Evolutionary conservation across 2,329 filamentous ascomycete genomes (phyloP).

Genomic region (Talaromyces islandicus): DNA sequence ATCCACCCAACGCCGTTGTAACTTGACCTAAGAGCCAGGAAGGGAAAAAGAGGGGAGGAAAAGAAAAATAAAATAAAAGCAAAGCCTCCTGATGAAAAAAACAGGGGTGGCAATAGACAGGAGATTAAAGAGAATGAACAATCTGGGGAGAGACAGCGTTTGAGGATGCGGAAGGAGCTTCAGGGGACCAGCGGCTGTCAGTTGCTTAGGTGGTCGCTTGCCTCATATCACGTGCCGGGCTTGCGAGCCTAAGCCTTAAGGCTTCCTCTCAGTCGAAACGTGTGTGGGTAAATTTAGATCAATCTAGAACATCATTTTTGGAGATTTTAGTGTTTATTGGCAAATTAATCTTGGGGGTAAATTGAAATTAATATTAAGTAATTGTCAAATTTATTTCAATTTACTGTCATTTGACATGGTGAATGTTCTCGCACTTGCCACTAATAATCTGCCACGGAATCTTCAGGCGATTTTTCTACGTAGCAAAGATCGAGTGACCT

Average conservation of each 20-base stretch:
- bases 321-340: background rate
- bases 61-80: slow-evolving; percentile 5
- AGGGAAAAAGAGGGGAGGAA: background rate
- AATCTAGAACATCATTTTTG: background rate
- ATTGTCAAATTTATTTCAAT: background rate
- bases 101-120: slow-evolving; percentile 1
- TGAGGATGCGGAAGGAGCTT: slow-evolving; percentile 13
- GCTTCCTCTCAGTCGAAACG: background rate
- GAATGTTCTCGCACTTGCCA: background rate
- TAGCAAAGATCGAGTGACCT: background rate
- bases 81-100: slow-evolving; percentile 4
- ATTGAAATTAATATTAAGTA: background rate
- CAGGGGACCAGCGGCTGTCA: slow-evolving; percentile 10
- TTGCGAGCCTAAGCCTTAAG: background rate
- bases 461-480: background rate
- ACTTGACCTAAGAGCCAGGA: slow-evolving; percentile 6
- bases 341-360: background rate
- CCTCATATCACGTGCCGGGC: slow-evolving; percentile 9
- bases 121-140: slow-evolving; percentile 6
- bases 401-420: background rate
- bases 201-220: slow-evolving; percentile 13
- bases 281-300: slow-evolving; percentile 8
- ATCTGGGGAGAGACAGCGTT: slow-evolving; percentile 1
- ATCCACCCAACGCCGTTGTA: slow-evolving; percentile 33
- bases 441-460: background rate